A percentile compares a stretch with the other conserved stretches of the same genome.
Conservation (phyloP, 2,329 filamentous ascomycete species). For the Helicocarpus griseus region DNA sequence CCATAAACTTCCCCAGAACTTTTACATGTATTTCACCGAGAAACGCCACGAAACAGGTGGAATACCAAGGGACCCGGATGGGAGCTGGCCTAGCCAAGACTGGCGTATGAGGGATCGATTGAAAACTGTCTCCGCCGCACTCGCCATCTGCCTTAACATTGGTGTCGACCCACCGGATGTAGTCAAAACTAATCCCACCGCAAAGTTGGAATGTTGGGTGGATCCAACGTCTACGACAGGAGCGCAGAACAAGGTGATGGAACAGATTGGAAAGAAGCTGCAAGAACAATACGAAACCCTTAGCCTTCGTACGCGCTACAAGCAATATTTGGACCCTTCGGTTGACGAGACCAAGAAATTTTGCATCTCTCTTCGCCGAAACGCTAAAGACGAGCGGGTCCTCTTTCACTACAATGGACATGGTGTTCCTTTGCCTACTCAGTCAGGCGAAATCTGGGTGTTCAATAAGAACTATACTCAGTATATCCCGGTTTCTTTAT, state of each 20-base stretch:
- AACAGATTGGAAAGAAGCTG: slow-evolving; percentile 91
- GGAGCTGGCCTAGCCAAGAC: slow-evolving; percentile 60
- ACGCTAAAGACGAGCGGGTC: slow-evolving; percentile 90
- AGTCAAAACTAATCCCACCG: slow-evolving; percentile 86
- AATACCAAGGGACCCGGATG: slow-evolving; percentile 57
- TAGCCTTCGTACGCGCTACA: slow-evolving; percentile 91
- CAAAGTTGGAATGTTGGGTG: slow-evolving; percentile 93
- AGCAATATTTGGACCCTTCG: slow-evolving; percentile 91
- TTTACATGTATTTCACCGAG: slow-evolving; percentile 99
- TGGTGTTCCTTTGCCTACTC: slow-evolving; percentile 88
- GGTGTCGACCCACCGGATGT: slow-evolving; percentile 96
- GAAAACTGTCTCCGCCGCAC: slow-evolving; percentile 90
- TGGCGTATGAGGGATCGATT: slow-evolving; percentile 96
- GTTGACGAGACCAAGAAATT: slow-evolving; percentile 98
- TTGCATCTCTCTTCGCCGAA: slow-evolving; percentile 76
- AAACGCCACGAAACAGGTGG: slow-evolving; percentile 94
- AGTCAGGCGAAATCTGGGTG: slow-evolving; percentile 96
- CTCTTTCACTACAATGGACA: slow-evolving; percentile 99
- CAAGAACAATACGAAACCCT: slow-evolving; percentile 94
- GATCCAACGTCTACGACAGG: slow-evolving; percentile 75
- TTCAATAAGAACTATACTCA: slow-evolving; percentile 99
- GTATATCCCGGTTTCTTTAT: slow-evolving; percentile 93
- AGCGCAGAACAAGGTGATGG: slow-evolving; percentile 68
- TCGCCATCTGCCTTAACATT: slow-evolving; percentile 92
- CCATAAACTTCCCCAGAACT: slow-evolving; percentile 53